Evolutionary conservation across 2,329 filamentous ascomycete species (phyloP).

Genomic region (Myrmaecium sp.): DNA sequence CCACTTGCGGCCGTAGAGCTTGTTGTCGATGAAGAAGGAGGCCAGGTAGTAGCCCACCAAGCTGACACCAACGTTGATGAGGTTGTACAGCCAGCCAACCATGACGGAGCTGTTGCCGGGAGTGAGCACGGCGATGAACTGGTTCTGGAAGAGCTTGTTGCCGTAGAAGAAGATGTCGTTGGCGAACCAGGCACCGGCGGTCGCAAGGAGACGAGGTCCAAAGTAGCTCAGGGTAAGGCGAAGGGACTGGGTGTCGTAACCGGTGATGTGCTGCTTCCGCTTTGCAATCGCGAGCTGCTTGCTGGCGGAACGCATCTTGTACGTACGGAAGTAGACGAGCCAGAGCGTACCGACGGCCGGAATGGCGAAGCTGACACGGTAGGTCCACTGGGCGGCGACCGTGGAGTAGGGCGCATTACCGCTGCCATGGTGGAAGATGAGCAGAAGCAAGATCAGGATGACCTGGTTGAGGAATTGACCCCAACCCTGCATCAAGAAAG

Average conservation of each 20-base stretch:
- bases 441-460: slow-evolving; percentile 66
- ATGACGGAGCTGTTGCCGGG: slow-evolving; percentile 55
- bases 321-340: slow-evolving; percentile 91
- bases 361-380: slow-evolving; percentile 81
- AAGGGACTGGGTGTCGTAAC: slow-evolving; percentile 79
- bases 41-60: slow-evolving; percentile 81
- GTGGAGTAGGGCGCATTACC: slow-evolving; percentile 63
- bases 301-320: slow-evolving; percentile 79
- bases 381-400: slow-evolving; percentile 72
- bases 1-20: slow-evolving; percentile 86
- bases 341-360: slow-evolving; percentile 81
- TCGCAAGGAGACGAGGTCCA: slow-evolving; percentile 70
- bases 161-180: slow-evolving; percentile 99
- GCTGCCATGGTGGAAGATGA: slow-evolving; percentile 72
- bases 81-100: slow-evolving; percentile 79
- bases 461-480: slow-evolving; percentile 91
- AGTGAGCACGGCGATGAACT: slow-evolving; percentile 75
- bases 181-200: slow-evolving; percentile 79
- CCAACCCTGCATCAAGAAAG: slow-evolving; percentile 98
- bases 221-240: slow-evolving; percentile 67
- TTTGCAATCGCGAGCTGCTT: slow-evolving; percentile 71
- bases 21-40: slow-evolving; percentile 82
- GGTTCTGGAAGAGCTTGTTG: slow-evolving; percentile 90
- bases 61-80: slow-evolving; percentile 78
- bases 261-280: slow-evolving; percentile 73